phyloP scores from a whole-genome alignment of 768 basidiomycete genomes.

The Termitomyces sp. region DNA sequence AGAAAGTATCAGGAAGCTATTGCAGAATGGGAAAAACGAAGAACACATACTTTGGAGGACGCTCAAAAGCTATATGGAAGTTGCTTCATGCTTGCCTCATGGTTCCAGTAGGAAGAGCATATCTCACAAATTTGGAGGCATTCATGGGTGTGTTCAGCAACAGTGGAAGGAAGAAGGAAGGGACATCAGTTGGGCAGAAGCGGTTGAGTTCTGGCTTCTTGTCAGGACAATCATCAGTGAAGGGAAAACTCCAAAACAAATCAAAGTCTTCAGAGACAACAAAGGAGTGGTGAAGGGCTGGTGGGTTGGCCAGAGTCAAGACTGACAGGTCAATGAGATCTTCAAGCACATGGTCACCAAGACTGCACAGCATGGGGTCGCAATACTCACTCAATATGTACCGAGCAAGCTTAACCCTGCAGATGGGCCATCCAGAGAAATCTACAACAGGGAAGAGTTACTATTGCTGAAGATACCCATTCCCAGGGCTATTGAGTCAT shows the following conservation, averaged over 20 bases:
- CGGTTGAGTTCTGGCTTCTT: constrained; percentile 26
- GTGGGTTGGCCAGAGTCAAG: neutral
- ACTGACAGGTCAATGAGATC: neutral
- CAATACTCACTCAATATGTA: neutral
- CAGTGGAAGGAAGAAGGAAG: constrained; percentile 20
- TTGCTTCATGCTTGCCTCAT: neutral
- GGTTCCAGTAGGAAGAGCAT: neutral
- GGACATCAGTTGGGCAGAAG: constrained; percentile 43
- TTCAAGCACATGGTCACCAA: neutral
- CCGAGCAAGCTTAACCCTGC: neutral
- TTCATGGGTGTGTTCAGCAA: constrained; percentile 23
- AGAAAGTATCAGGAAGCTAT: neutral
- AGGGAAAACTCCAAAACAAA: fast-evolving
- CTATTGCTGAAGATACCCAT: no score
- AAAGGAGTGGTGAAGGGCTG: neutral
- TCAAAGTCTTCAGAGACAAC: neutral
- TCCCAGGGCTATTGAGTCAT: no score
- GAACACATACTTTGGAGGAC: neutral
- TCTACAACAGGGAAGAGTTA: no score
- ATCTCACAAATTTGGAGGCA: constrained; percentile 21
- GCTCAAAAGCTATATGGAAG: neutral
- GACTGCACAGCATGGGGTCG: fast-evolving
- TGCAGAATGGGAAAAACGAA: fast-evolving
- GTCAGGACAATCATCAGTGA: neutral
- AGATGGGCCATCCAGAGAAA: neutral